Evolutionary conservation across 75 land plant genomes (phyloP), one percentile per base, ranked within the genome.

Genomic region (Adiantum capillusveneris): DNA sequence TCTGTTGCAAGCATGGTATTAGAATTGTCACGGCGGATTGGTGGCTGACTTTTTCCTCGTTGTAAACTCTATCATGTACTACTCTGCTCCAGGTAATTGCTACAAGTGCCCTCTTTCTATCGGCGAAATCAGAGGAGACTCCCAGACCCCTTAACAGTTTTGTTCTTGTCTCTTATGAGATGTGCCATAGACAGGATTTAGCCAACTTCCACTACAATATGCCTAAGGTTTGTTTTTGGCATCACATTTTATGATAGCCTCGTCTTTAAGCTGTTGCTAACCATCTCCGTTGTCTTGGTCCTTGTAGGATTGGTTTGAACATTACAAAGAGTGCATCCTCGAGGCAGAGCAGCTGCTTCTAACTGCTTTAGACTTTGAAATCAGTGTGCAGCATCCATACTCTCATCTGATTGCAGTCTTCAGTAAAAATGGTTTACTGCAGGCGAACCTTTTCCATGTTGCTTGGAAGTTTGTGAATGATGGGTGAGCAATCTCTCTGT

Each of bases 41-140:
- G n/a, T n/a, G n/a, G n/a, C n/a, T n/a, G n/a, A n/a, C n/a, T n/a
- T n/a, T n/a, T n/a, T n/a, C n/a, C n/a, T n/a, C n/a, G n/a, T n/a
- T n/a, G n/a, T n/a, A n/a, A n/a, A n/a, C n/a, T n/a, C n/a, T n/a
- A n/a, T n/a, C n/a, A n/a, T n/a, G n/a, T n/a, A n/a, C n/a, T n/a
- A n/a, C n/a, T n/a, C n/a, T n/a, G n/a, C n/a, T n/a, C n/a, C 84
- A 87, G 87, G 60, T 87, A 65, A 75, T 87, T 65, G 84, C 84
- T 22, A 84, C 91, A 34, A 76, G 81, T 48, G 65, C 74, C 43
- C 59, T 87, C 16, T 87, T 87, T 53, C 75, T 87, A 46, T 81
- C 85, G 30, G 84, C 84, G 67, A 87, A 87, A 57, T 77, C 81
- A 1, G 91, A 87, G 73, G 91, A 87, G 46, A 80, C 81, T 63